These are phyloP conservation scores for Diaporthe citrichinensis DNA, from an alignment of 2,329 filamentous ascomycete species.

Conservation along the genomic window DNA sequence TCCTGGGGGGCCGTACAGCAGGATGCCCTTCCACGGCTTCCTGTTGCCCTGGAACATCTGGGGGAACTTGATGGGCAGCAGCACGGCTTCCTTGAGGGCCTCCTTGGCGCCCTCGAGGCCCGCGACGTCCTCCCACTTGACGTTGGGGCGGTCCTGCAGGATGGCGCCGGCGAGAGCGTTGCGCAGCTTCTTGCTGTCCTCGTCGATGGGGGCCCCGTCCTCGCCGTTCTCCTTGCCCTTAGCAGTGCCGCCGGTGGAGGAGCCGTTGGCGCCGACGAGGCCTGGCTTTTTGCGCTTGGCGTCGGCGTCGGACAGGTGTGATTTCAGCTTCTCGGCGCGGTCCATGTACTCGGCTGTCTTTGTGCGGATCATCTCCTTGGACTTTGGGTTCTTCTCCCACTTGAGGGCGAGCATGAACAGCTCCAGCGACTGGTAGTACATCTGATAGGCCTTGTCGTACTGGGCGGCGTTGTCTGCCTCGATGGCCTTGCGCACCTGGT, in stretches of 20 bases:
- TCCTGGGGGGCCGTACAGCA: slow-evolving; percentile 95
- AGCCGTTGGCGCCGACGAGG: slow-evolving; percentile 80
- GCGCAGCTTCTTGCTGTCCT: slow-evolving; percentile 95
- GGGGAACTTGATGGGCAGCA: slow-evolving; percentile 98
- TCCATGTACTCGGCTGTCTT: slow-evolving; percentile 99
- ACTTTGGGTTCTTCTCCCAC: slow-evolving; percentile 99
- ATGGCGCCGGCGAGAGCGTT: slow-evolving; percentile 94
- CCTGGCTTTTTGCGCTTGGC: slow-evolving; percentile 78
- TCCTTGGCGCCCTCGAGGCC: slow-evolving; percentile 96
- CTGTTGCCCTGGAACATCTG: slow-evolving; percentile 96
- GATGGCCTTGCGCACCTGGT: slow-evolving; percentile 97
- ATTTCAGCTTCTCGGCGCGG: slow-evolving; percentile 97
- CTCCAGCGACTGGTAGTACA: slow-evolving; percentile 96
- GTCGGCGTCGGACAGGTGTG: slow-evolving; percentile 84
- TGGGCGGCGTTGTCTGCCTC: slow-evolving; percentile 95
- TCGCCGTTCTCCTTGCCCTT: slow-evolving; percentile 68
- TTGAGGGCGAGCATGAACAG: slow-evolving; percentile 99
- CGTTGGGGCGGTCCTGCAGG: slow-evolving; percentile 93
- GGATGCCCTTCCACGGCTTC: slow-evolving; percentile 97
- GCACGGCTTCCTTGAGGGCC: slow-evolving; percentile 96
- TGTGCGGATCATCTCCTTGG: slow-evolving; percentile 96
- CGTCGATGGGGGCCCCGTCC: slow-evolving; percentile 78
- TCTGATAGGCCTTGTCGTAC: slow-evolving; percentile 96
- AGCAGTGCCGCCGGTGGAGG: slow-evolving; percentile 72
- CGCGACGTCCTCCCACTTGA: slow-evolving; percentile 98